phyloP scores from a whole-genome alignment of 2,329 filamentous ascomycete genomes.

The Massarina eburnea region DNA sequence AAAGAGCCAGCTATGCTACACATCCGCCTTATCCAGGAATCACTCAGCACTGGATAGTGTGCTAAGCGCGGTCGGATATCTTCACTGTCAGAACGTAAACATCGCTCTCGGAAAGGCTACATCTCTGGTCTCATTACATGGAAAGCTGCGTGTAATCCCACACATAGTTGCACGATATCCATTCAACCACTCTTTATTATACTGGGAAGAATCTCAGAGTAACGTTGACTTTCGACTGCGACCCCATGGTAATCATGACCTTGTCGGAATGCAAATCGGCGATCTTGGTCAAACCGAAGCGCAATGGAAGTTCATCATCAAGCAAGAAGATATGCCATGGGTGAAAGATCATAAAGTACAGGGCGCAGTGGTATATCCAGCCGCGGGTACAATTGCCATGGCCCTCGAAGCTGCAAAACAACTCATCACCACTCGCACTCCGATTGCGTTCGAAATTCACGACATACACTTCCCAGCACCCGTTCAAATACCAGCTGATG shows the following conservation, averaged over 20 bases:
- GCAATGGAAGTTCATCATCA: constrained; percentile 25
- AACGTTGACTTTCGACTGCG: constrained; percentile 18
- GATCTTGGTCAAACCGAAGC: constrained; percentile 2
- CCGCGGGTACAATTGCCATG: constrained; percentile 36
- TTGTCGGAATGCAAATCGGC: constrained; percentile 11
- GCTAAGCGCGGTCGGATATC: constrained; percentile 14
- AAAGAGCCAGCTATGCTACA: constrained; percentile 10
- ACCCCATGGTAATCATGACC: constrained; percentile 8
- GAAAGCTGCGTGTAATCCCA: neutral
- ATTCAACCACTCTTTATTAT: constrained; percentile 24
- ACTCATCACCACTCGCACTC: constrained; percentile 1
- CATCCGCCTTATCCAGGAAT: constrained; percentile 11
- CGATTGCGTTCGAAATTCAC: constrained; percentile 11
- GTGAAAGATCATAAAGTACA: constrained; percentile 23
- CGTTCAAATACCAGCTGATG: constrained; percentile 1
- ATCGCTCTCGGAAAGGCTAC: constrained; percentile 8
- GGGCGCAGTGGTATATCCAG: constrained; percentile 31
- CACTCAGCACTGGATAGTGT: constrained; percentile 13
- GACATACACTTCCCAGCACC: constrained; percentile 8
- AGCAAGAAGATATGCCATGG: constrained; percentile 23
- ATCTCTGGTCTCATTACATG: constrained; percentile 15
- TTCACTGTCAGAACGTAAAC: constrained; percentile 13
- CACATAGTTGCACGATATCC: constrained; percentile 23
- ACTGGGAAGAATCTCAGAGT: constrained; percentile 20
- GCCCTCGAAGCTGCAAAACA: constrained; percentile 35